A percentile compares a stretch with the other conserved stretches of the same genome.
Conservation (phyloP, 2,329 filamentous ascomycete species). For the Aspergillus flavus region DNA sequence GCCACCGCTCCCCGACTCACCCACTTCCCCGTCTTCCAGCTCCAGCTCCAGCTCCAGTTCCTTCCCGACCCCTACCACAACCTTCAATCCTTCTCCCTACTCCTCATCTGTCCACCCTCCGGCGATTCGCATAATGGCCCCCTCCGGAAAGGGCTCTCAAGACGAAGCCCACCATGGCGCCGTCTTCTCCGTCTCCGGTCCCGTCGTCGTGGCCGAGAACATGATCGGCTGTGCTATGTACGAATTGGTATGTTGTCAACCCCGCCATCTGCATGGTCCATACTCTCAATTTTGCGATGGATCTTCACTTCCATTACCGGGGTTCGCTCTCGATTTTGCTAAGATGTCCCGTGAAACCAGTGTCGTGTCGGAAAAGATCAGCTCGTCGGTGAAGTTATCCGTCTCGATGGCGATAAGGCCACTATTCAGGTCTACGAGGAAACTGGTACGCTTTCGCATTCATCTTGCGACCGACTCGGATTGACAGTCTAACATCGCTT, state of each 20-base stretch:
- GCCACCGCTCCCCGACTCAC: conserved; percentile 50
- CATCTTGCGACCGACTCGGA: conserved; percentile 12
- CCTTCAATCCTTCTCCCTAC: conserved; percentile 25
- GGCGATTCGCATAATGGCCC: conserved; percentile 43
- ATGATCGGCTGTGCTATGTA: conserved; percentile 99
- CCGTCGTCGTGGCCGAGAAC: conserved; percentile 95
- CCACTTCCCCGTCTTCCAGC: conserved; percentile 36
- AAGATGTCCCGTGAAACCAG: conserved; percentile 46
- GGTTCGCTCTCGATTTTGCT: background rate
- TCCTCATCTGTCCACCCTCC: conserved; percentile 20
- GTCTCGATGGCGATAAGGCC: conserved; percentile 92
- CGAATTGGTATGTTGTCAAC: conserved; percentile 72
- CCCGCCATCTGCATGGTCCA: background rate
- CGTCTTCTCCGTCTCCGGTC: conserved; percentile 75
- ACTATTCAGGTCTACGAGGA: conserved; percentile 99
- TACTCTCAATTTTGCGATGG: background rate
- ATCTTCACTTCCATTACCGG: background rate
- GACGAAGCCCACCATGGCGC: conserved; percentile 61
- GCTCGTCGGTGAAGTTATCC: conserved; percentile 96
- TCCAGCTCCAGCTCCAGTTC: conserved; percentile 28
- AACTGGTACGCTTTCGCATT: conserved; percentile 64
- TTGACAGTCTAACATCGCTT: conserved; percentile 12
- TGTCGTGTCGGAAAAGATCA: conserved; percentile 90
- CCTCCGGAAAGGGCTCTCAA: conserved; percentile 45
- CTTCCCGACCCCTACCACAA: conserved; percentile 32